Base-by-base conservation (phyloP, 2,329 filamentous ascomycete genomes). In the Trichoderma citrinoviride region DNA sequence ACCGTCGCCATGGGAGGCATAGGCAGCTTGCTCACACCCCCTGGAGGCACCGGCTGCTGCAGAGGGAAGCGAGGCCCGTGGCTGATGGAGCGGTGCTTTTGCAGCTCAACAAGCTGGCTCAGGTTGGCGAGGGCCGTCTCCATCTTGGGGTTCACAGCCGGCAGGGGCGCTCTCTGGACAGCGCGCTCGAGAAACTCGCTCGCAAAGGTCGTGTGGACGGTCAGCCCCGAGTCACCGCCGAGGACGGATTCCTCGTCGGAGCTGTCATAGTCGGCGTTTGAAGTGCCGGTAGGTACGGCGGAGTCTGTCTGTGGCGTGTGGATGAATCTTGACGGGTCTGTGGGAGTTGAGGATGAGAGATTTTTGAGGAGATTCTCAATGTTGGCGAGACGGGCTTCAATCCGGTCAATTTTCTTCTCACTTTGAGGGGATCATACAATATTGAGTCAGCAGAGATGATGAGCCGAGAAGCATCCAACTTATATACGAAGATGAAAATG, bases 1-100 rank as follows among this genome's bases (percentile, higher is more conserved):
- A 86, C 83, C 2, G 82, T 72, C 6, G 79, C 75, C 73, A 83
- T 79, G 0, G 84, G 83, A 7, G 84, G 84, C 77, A 86, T 80
- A 3, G 81, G 79, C n/a, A 86, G 73, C 61, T 84, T 82, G n/a
- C 77, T 74, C 23, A 85, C 72, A 1, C 79, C 79, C 2, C 80
- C 81, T 2, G 75, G 75, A 0, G 82, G 80, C 6, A 84, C 67
- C 0, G 78, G 75, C 61, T 79, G 79, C 55, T 82, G 81, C 10
- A 81, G 73, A 41, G 75, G 77, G 58, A 84, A 83, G 10, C 79
- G 77, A 25, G 80, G 76, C 7, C 82, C 78, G 54, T 79, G 76
- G 23, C 75, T 76, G 40, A 76, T 76, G 33, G 74, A 75, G 44
- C 77, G 72, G 12, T 75, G 75, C 62, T 81, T 80, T 69, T 84